A percentile compares a stretch with the other conserved stretches of the same genome.
These are phyloP conservation scores for Linderniella brevidens DNA, from an alignment of 257 asterid genomes.

Conservation along the genomic window DNA sequence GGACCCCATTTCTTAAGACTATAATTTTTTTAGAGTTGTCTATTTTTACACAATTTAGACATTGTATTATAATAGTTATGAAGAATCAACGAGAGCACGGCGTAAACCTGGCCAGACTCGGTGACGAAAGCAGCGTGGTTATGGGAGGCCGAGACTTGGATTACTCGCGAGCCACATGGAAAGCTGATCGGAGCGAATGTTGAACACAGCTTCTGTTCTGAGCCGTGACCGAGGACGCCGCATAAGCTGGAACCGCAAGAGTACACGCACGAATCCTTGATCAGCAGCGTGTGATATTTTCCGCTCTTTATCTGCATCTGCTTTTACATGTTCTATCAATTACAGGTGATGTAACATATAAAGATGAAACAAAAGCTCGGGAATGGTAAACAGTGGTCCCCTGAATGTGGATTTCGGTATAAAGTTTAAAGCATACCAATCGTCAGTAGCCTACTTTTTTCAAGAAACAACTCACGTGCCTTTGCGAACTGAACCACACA, in stretches of 20 bases:
- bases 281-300: conserved; percentile 68
- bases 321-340: conserved; percentile 12
- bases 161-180: conserved; percentile 40
- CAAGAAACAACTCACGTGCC: too few species aligned
- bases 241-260: conserved; percentile 84
- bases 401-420: too few species aligned
- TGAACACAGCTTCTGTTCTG: conserved; percentile 60
- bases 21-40: too few species aligned
- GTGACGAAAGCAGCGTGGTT: conserved; percentile 80
- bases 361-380: conserved; percentile 1
- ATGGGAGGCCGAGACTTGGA: conserved; percentile 70
- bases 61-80: too few species aligned
- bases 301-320: conserved; percentile 91
- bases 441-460: too few species aligned
- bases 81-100: conserved; percentile 1
- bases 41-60: too few species aligned
- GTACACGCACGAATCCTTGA: conserved; percentile 41
- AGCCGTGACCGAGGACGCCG: conserved; percentile 89
- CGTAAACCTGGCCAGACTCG: conserved; percentile 58
- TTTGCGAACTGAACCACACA: too few species aligned
- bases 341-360: conserved; percentile 9
- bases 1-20: too few species aligned
- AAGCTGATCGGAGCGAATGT: conserved; percentile 48
- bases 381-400: too few species aligned
- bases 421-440: too few species aligned